Evolutionary conservation across 768 basidiomycete genomes (phyloP), one percentile per base, ranked within the genome.

Genomic region (Leccinum subtestaceum): DNA sequence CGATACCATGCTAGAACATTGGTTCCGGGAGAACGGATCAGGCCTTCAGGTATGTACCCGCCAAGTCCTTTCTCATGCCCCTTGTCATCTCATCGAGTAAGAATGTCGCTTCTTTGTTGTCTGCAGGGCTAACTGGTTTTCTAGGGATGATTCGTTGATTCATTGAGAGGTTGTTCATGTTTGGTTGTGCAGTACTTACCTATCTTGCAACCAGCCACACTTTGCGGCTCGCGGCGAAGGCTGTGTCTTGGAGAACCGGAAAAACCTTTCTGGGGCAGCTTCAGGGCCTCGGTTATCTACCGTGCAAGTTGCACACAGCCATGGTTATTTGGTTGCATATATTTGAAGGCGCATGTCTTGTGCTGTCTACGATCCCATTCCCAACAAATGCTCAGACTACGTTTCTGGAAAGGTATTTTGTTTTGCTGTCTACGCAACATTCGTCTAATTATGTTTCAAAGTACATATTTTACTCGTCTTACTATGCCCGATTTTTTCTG

Each of bases 391-490:
- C 12, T 50, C 17, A 31, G 9, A 27, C 21, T 9, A 53, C 21
- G 45, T 29, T 19, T n/a, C 2, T 6, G 19, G 45, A 59, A 25
- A 65, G 36, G 66, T 67, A 40, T 19, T 17, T 5, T 25, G n/a
- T 43, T 11, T 25, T 10, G 5, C 13, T 3, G 21, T 45, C 9
- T 32, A 17, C 4, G 9, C 13, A 10, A 21, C 17, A 27, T 32
- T 13, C 17, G 11, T n/a, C 56, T 65, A 34, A 66, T 31, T 4
- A 59, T 13, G 8, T 36, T 32, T 47, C 6, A 2, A 32, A 66
- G 66, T 9, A 12, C 19, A 11, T 29, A 4, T 52, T 15, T 52
- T 56, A 0, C 19, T 59, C 27, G 7, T 56, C 32, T 21, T 54
- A 6, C 40, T 40, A 1, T 59, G 17, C 17, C 52, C 58, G 9